A percentile compares a stretch with the other conserved stretches of the same genome.
These are phyloP conservation scores for Arctostaphylos glauca DNA, from an alignment of 148 eudicot genomes.

Conservation along the genomic window DNA sequence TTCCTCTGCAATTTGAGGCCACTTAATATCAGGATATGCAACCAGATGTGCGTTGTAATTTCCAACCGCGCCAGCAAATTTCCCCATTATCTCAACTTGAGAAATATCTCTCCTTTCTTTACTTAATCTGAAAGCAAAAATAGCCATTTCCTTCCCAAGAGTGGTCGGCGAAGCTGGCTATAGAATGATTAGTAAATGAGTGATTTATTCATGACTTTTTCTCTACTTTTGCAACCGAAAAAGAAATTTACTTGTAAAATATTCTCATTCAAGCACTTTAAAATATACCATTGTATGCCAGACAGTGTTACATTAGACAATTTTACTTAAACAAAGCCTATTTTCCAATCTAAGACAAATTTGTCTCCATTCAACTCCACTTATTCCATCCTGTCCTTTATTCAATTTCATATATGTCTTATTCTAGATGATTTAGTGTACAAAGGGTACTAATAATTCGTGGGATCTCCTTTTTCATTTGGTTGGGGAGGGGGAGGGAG, in stretches of 20 bases:
- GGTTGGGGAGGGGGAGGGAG: neutral
- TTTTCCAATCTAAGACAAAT: neutral
- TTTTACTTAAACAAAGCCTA: neutral
- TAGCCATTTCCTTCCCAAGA: constrained; percentile 85
- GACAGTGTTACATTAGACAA: neutral
- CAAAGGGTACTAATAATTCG: neutral
- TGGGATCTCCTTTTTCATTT: neutral
- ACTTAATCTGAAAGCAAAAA: constrained; percentile 71
- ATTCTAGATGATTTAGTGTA: neutral
- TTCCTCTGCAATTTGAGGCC: constrained; percentile 79
- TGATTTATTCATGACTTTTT: neutral
- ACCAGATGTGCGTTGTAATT: constrained; percentile 91
- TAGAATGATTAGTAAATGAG: constrained; percentile 25
- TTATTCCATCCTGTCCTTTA: neutral
- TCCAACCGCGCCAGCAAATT: constrained; percentile 97
- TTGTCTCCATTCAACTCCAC: neutral
- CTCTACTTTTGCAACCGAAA: neutral
- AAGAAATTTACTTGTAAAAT: neutral
- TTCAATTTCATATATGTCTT: neutral
- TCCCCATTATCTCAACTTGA: constrained; percentile 68
- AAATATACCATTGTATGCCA: neutral
- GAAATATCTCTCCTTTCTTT: constrained; percentile 59
- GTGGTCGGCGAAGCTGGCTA: constrained; percentile 99
- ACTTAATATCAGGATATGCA: constrained; percentile 78
- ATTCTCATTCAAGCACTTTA: neutral